Evolutionary conservation across 1,284 basidiomycete genomes (phyloP).

Genomic region (Cutaneotrichosporon mucoides): DNA sequence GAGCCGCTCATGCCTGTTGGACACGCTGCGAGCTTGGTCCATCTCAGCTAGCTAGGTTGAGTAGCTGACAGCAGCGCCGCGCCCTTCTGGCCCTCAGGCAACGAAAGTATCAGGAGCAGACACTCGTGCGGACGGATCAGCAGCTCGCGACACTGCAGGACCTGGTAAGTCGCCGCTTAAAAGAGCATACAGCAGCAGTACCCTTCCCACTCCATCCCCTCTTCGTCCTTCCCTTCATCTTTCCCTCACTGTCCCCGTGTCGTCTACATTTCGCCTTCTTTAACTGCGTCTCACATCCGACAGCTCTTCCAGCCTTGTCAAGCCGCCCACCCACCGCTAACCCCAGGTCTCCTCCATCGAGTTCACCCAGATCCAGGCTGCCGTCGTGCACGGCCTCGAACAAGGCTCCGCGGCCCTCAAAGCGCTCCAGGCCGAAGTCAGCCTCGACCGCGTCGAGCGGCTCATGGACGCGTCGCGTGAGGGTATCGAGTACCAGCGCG

Average conservation of each 20-base stretch:
- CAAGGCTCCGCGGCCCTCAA: conserved; percentile 91
- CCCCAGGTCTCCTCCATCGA: conserved; percentile 87
- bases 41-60: no score
- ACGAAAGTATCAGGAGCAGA: conserved; percentile 87
- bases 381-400: conserved; percentile 84
- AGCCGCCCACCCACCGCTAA: neutral
- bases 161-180: conserved; percentile 64
- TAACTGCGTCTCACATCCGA: neutral
- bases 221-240: neutral
- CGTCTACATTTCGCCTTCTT: neutral
- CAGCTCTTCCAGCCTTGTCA: no score
- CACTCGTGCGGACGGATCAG: conserved; percentile 80
- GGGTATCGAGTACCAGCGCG: conserved; percentile 88
- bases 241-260: neutral
- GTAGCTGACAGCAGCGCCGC: conserved; percentile 49
- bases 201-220: neutral
- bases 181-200: no score
- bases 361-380: conserved; percentile 89
- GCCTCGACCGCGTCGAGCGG: conserved; percentile 85
- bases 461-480: conserved; percentile 88
- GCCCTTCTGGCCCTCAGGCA: conserved; percentile 80
- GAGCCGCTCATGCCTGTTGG: no score
- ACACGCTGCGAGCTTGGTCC: no score
- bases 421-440: conserved; percentile 91
- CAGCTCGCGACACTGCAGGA: conserved; percentile 88